phyloP scores from a whole-genome alignment of 139 green algal species.

The Chlamydomonas schloesseri region DNA sequence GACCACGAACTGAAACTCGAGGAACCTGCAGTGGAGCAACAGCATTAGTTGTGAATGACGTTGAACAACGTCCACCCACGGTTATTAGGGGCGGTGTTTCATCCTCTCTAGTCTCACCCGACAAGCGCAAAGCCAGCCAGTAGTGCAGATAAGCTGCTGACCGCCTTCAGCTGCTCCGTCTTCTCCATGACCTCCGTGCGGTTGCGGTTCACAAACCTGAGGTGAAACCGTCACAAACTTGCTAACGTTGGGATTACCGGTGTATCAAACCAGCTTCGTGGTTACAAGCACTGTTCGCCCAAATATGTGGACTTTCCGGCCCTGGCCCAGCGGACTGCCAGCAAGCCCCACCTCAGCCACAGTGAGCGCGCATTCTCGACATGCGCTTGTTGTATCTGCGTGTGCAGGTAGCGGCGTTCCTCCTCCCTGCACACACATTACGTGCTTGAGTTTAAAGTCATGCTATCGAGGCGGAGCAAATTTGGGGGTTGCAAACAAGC shows the following conservation, averaged over 20 bases:
- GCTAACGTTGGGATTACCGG: no score
- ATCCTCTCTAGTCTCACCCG: no score
- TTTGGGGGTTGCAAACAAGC: not conserved
- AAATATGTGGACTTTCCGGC: no score
- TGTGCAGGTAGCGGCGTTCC: slow-evolving; percentile 56
- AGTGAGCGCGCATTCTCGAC: slow-evolving; percentile 80
- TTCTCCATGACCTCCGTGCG: slow-evolving; percentile 81
- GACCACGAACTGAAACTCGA: slow-evolving; percentile 11
- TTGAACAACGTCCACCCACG: not conserved
- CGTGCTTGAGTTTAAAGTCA: not conserved
- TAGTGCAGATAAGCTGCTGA: slow-evolving; percentile 77
- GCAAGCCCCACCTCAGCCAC: slow-evolving; percentile 67
- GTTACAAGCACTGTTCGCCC: not conserved
- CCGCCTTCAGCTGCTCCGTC: slow-evolving; percentile 82
- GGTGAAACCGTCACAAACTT: not conserved
- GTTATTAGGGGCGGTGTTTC: no score
- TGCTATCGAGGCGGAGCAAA: no score
- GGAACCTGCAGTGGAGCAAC: not conserved
- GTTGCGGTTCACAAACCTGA: slow-evolving; percentile 15
- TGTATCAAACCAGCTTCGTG: no score
- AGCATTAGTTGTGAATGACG: not conserved
- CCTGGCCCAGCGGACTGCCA: no score
- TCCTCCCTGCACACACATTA: slow-evolving; percentile 39
- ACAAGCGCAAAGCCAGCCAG: slow-evolving; percentile 85
- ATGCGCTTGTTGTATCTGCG: slow-evolving; percentile 74